Evolutionary conservation across 2,329 filamentous ascomycete species (phyloP), one percentile per base, ranked within the genome.

Genomic region (Colletotrichum sp.): DNA sequence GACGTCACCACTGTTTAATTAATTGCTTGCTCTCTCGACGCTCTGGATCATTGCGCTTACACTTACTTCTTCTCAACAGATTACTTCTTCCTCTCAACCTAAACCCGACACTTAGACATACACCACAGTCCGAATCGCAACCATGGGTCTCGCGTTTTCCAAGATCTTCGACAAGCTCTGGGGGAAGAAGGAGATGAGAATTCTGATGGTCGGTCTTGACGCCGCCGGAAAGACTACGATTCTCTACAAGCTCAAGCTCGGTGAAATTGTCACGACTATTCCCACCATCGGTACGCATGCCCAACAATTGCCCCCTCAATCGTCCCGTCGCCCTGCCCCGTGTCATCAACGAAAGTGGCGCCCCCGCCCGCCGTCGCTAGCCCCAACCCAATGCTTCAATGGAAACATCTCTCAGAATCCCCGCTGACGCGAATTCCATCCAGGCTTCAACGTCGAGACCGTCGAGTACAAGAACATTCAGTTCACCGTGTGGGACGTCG

Each of bases 161-260:
- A 98, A 97, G 92, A 88, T 99, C 85, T 97, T 99, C 88, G 95
- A 98, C 87, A 93, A 94, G 90, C 92, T 99, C 88, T 98, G 95
- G 94, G 96, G 96, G 85, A 98, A 98, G 94, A 99, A 99, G 94
- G 97, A 99, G 93, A 99, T 99, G 97, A 94, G 97, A 92, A 98
- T 99, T 90, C 89, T 99, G 89, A 99, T 99, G 97, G 96, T 99
- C 83, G 97, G 97, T 92, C 93, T 99, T 84, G 97, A 99, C 88
- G 97, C 97, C 84, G 97, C 97, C 87, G 97, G 97, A 94, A 99
- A 99, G 93, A 99, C 97, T 85, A 99, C 97, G 83, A 99, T 99
- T 85, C 93, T 99, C 82, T 99, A 99, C 92, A 99, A 99, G 93
- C 93, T 99, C 88, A 99, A 99, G 93, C 95, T 99, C 85, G 96